Base-by-base conservation (phyloP, 1,284 basidiomycete species). In the Anthracocystis panici-leucophaei region DNA sequence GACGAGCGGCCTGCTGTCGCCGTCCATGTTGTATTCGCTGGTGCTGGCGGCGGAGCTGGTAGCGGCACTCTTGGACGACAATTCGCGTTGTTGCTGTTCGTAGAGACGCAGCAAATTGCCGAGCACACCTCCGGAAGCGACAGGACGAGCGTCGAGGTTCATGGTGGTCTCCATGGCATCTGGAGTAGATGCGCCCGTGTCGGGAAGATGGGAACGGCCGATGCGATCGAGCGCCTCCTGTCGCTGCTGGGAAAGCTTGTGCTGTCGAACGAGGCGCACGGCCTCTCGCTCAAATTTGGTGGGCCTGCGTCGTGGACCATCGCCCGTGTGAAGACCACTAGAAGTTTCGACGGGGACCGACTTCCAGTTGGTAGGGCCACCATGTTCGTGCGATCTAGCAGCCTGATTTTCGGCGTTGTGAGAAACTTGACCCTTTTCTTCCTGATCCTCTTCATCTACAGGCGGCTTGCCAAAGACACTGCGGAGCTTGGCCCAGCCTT, bases 81-180 rank as follows among this genome's bases (percentile, higher is more conserved):
- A 38, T 48, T 80, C 79, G 54, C 68, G 70, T 62, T 79, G 77
- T 46, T 80, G 80, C 67, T 80, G 80, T 49, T 85, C 83, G 57
- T 85, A 85, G 14, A 85, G 78, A 33, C 69, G 75, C n/a, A 84
- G 65, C 25, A 85, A 57, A 38, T 85, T 83, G 44, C 83, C 82
- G 10, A 85, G 76, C 11, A 85, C 82, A 42, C 83, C 83, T 18
- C 78, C 77, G 0, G 73, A 51, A 2, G 59, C 41, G 6, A 80
- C 70, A 18, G 83, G 83, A 20, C 82, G 70, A 7, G 83, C 74
- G 45, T 84, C 82, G 20, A 85, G 52, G 46, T 80, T 71, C 52
- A 79, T 68, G 20, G 72, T 62, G 18, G 81, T 83, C 18, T 83
- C 82, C 46, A 75, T 57, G 7, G 72, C 52, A 38, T 84, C 83